phyloP scores from a whole-genome alignment of 163 green algal species.

The Scenedesmus sp. region DNA sequence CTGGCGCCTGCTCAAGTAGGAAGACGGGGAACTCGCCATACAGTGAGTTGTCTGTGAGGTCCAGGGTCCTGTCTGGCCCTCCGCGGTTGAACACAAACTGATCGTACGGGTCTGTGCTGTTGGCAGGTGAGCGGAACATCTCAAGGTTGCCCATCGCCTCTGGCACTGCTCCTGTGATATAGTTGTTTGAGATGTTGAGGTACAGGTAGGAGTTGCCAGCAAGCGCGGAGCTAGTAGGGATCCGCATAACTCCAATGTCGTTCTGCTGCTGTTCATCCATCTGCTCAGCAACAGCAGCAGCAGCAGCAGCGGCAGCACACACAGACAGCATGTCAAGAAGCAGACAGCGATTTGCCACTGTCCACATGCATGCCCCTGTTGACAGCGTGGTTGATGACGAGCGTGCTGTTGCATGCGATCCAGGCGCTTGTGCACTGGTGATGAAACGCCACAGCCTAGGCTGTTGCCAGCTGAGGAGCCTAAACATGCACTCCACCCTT shows the following conservation, averaged over 20 bases:
- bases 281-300: not conserved
- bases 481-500: no score
- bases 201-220: slow-evolving; percentile 47
- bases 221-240: slow-evolving; percentile 21
- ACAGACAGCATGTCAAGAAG: not conserved
- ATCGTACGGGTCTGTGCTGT: slow-evolving; percentile 48
- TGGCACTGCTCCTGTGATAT: slow-evolving; percentile 3
- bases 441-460: no score
- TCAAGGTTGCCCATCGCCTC: slow-evolving; percentile 12
- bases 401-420: no score
- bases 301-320: not conserved
- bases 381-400: no score
- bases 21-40: slow-evolving; percentile 45
- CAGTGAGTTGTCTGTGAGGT: slow-evolving; percentile 24
- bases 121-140: slow-evolving; percentile 42
- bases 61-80: not conserved
- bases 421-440: no score
- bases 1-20: not conserved
- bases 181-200: slow-evolving; percentile 43
- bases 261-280: not conserved
- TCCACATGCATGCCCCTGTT: no score
- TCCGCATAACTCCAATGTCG: slow-evolving; percentile 22
- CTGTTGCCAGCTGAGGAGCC: no score
- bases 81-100: not conserved
- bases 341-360: no score